Evolutionary conservation across 257 asterid species (phyloP), one percentile per base, ranked within the genome.

Genomic region (Thymus quinquecostatus): DNA sequence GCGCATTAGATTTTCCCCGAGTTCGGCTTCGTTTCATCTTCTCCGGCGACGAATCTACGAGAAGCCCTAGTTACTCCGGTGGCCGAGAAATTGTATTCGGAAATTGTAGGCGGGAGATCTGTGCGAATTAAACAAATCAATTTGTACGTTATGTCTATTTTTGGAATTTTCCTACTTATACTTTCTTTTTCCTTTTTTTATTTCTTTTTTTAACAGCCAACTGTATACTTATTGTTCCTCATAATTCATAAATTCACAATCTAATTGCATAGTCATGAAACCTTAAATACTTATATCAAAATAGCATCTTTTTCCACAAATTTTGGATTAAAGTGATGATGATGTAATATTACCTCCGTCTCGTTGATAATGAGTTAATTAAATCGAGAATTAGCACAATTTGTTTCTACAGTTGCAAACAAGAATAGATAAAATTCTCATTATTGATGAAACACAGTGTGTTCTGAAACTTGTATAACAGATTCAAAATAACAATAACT

Each of bases 71-170:
- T 75, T 66, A 11, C 27, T 30, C 5, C 63, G 43, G 11, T 49
- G 68, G 74, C 8, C 21, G 21, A 30, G 14, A 64, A 50, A 44
- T 5, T 45, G 4, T 36, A 56, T 75, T 67, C 13, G 51, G 66
- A n/a, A 75, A 49, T 73, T 73, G 81, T 29, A 73, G 74, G 91
- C 85, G 91, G 87, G 87, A 86, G 80, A 82, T 80, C 75, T 59
- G 80, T 50, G 61, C 59, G 79, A 85, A 79, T 64, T 53, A 71
- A 67, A 66, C n/a, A 53, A 40, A 30, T 2, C 11, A 53, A 55
- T 55, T 53, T 21, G 58, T 55, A 28, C 30, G 57, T 21, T 51
- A 21, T 14, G 11, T 51, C 11, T n/a, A 51, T 14, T 51, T 14
- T 14, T 51, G 29, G 57, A 51, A 14, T 21, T n/a, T 38, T 7